phyloP scores from a whole-genome alignment of 2,329 filamentous ascomycete species.

The Neofusicoccum parvum region DNA sequence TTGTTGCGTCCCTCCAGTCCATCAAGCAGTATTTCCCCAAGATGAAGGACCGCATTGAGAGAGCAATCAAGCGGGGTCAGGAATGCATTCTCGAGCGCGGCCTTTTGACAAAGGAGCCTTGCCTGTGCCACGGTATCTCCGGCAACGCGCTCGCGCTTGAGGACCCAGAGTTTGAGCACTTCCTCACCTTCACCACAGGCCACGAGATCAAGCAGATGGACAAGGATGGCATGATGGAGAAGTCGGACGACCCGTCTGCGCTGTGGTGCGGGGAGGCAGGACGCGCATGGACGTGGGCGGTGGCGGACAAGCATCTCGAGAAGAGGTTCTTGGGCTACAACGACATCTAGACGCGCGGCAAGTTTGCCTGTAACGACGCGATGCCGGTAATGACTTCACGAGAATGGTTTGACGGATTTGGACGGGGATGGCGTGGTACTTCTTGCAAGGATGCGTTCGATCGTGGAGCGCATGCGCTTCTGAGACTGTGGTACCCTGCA shows the following conservation, averaged over 20 bases:
- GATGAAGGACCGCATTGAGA: conserved; percentile 56
- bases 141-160: conserved; percentile 64
- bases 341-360: conserved; percentile 42
- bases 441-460: conserved; percentile 2
- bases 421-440: background rate
- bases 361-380: conserved; percentile 5
- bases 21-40: conserved; percentile 60
- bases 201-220: conserved; percentile 58
- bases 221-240: conserved; percentile 55
- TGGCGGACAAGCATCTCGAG: conserved; percentile 47
- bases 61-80: conserved; percentile 54
- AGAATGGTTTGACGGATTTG: conserved; percentile 5
- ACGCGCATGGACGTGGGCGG: conserved; percentile 52
- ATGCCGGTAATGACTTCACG: conserved; percentile 18
- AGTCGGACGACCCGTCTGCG: conserved; percentile 52
- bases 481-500: conserved; percentile 20
- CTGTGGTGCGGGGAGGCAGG: conserved; percentile 55
- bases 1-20: conserved; percentile 60
- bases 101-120: conserved; percentile 65
- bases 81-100: conserved; percentile 60
- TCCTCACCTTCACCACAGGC: conserved; percentile 60
- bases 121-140: conserved; percentile 66
- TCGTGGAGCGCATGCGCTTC: conserved; percentile 11
- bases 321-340: conserved; percentile 55
- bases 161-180: conserved; percentile 56